Conservation (phyloP, 2,329 filamentous ascomycete species). For the Aspergillus caelatus region DNA sequence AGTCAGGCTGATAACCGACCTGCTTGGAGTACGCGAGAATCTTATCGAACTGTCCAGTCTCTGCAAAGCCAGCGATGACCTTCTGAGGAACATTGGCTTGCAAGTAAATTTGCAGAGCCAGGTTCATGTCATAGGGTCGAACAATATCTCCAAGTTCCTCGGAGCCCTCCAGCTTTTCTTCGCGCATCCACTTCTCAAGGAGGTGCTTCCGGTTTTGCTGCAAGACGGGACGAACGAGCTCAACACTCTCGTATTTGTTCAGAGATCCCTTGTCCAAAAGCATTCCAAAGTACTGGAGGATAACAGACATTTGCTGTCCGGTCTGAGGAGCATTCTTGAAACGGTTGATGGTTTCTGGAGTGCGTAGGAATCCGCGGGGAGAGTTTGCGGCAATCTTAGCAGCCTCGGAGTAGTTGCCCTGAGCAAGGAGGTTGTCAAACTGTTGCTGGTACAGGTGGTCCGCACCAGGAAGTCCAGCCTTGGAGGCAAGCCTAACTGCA, state of each 20-base stretch:
- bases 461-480: slow-evolving; percentile 89
- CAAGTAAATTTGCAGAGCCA: slow-evolving; percentile 87
- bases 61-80: slow-evolving; percentile 91
- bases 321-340: slow-evolving; percentile 84
- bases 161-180: slow-evolving; percentile 93
- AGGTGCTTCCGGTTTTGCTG: slow-evolving; percentile 93
- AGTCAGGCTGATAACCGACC: slow-evolving; percentile 90
- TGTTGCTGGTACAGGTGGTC: slow-evolving; percentile 91
- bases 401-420: slow-evolving; percentile 81
- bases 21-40: slow-evolving; percentile 89
- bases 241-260: slow-evolving; percentile 91
- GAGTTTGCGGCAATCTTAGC: slow-evolving; percentile 97
- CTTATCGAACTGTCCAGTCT: slow-evolving; percentile 95
- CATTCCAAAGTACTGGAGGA: slow-evolving; percentile 97
- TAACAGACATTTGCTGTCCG: slow-evolving; percentile 79
- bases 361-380: slow-evolving; percentile 91
- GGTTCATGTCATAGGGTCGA: slow-evolving; percentile 81
- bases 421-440: slow-evolving; percentile 82
- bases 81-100: slow-evolving; percentile 90
- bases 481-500: slow-evolving; percentile 93
- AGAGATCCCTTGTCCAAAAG: slow-evolving; percentile 91
- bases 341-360: slow-evolving; percentile 90
- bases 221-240: slow-evolving; percentile 89
- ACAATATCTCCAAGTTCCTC: slow-evolving; percentile 96
- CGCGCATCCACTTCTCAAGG: slow-evolving; percentile 96